These are phyloP conservation scores for Russula ochroleuca DNA, from an alignment of 768 basidiomycete species.

Conservation along the genomic window DNA sequence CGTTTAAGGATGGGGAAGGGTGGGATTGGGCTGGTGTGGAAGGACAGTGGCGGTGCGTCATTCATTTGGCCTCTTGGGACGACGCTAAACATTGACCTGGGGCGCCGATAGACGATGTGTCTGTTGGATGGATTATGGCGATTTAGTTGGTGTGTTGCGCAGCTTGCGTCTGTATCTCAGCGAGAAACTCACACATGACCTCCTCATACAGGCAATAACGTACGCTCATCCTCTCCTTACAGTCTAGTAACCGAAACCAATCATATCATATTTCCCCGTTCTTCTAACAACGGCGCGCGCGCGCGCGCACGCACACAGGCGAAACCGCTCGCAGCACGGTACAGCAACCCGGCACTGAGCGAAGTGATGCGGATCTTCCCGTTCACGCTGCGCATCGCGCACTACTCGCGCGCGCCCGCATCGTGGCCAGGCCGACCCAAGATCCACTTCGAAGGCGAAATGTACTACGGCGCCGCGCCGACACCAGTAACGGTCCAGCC, in stretches of 20 bases:
- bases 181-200: neutral
- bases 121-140: constrained; percentile 57
- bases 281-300: no score
- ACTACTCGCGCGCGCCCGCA: constrained; percentile 31
- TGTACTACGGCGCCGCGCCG: neutral
- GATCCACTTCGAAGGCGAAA: constrained; percentile 47
- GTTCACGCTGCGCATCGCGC: constrained; percentile 40
- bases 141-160: constrained; percentile 44
- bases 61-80: neutral
- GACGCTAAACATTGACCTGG: neutral
- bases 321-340: constrained; percentile 30
- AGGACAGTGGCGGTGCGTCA: constrained; percentile 50
- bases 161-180: neutral
- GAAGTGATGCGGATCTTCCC: constrained; percentile 54
- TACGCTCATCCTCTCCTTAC: constrained; percentile 23
- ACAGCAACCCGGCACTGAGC: constrained; percentile 33
- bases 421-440: constrained; percentile 41
- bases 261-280: no score
- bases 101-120: constrained; percentile 44
- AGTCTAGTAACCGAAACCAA: no score
- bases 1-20: constrained; percentile 35
- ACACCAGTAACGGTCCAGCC: constrained; percentile 33
- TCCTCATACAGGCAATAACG: constrained; percentile 39
- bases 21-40: constrained; percentile 60
- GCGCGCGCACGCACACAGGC: neutral